Evolutionary conservation across 129 eudicot species (phyloP).

Genomic region (Helianthus tuberosus): DNA sequence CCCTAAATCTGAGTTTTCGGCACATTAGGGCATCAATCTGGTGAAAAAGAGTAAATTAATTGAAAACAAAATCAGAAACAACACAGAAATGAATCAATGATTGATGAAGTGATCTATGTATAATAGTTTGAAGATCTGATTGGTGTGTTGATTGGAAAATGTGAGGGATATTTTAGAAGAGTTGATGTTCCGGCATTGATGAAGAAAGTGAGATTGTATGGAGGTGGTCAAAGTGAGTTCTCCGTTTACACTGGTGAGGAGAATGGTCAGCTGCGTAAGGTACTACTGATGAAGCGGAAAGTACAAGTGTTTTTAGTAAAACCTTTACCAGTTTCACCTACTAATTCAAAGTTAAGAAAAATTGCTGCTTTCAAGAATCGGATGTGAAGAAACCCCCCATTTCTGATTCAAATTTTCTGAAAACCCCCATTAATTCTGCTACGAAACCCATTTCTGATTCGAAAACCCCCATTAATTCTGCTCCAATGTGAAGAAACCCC

Average conservation of each 20-base stretch:
- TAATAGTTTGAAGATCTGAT: slow-evolving; percentile 13
- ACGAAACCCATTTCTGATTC: too few relatives aligned
- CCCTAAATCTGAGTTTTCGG: slow-evolving; percentile 21
- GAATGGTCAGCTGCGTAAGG: slow-evolving; percentile 11
- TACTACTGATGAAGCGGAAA: not conserved
- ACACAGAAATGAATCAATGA: not conserved
- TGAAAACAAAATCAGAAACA: slow-evolving; percentile 2
- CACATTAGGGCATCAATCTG: slow-evolving; percentile 4
- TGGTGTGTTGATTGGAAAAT: not conserved
- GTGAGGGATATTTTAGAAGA: too few relatives aligned
- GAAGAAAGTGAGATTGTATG: slow-evolving; percentile 13
- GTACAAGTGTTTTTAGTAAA: slow-evolving; percentile 5
- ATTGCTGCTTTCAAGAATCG: too few relatives aligned
- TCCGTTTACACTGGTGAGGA: not conserved
- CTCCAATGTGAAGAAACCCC: too few relatives aligned
- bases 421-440: too few relatives aligned
- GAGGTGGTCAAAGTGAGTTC: slow-evolving; percentile 27
- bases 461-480: too few relatives aligned
- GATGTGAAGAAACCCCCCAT: too few relatives aligned
- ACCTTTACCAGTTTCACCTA: slow-evolving; percentile 2
- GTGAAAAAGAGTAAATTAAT: not conserved
- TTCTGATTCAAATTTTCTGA: too few relatives aligned
- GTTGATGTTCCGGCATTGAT: slow-evolving; percentile 14
- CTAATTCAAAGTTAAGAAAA: too few relatives aligned
- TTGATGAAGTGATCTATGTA: slow-evolving; percentile 15